Base-by-base conservation (phyloP, 1,284 basidiomycete species). In the Microbotryum lychnidis-dioicae region DNA sequence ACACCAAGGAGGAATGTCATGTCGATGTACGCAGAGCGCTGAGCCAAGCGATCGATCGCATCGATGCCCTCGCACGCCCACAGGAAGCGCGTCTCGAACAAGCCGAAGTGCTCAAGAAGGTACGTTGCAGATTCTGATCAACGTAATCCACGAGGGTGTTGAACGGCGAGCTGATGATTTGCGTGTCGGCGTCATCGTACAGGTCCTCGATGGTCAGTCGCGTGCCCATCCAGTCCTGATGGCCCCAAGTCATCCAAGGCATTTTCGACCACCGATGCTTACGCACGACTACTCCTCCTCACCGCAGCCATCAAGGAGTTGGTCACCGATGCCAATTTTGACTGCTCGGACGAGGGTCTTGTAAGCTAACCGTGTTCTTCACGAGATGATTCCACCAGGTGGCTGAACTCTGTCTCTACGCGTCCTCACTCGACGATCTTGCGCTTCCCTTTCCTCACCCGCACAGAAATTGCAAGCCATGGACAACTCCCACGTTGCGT, bases 401-500 rank as follows among this genome's bases (percentile, higher is more conserved):
- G 37, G 37, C 37, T 42, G 12, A 42, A 42, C 12, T 18, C 10
- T 42, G n/a, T 54, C 21, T 12, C n/a, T 23, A 37, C 29, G 46
- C 42, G 18, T 65, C 31, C 57, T n/a, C 27, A 8, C 12, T 16
- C 37, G 12, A 42, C 37, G 37, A 42, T 42, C 37, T 42, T 42
- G 4, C 37, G 37, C 4, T 67, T 71, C 14, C 33, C 10, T 23
- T 29, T 18, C 20, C 21, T 44, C 20, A 5, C 27, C 8, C n/a
- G 18, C 25, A 31, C 66, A 86, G 84, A 84, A 84, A 60, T 82
- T 97, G 18, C 96, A 98, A 81, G 94, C 96, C 1, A 99, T 98
- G 96, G 96, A 98, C 81, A 97, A 97, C 82, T 97, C 94, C 7
- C 96, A 98, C 77, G 94, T 98, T 72, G 96, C 94, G 1, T 87